Evolutionary conservation across 2,329 filamentous ascomycete species (phyloP), one percentile per base, ranked within the genome.

Genomic region (Volutella citrinella): DNA sequence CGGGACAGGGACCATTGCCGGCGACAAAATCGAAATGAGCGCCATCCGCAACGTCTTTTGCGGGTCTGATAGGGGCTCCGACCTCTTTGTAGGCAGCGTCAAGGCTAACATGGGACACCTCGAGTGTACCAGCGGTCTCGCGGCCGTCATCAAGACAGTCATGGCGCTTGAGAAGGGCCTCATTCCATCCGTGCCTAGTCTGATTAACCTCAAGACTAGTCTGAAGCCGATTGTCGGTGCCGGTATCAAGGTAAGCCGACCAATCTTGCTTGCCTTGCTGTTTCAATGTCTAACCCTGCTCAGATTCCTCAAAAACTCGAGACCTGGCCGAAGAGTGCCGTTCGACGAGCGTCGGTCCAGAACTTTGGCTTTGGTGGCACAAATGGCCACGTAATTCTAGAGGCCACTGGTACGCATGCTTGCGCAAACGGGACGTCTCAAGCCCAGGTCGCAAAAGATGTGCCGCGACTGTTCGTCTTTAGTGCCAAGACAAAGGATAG

Each of bases 301-400:
- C 6, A 42, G 17, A 1, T 22, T 15, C 7, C 22, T 15, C 1
- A 15, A 10, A 27, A 7, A 43, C 5, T 24, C 29, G 6, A 19
- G 36, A 8, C 27, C 9, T 22, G 28, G 31, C 10, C 31, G n/a
- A n/a, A n/a, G n/a, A n/a, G n/a, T n/a, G n/a, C n/a, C n/a, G n/a
- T 29, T 10, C 25, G 36, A 5, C 36, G 42, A 13, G 42, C 37
- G 16, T 42, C 39, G 11, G 33, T 45, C 19, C 38, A 45, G 6
- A 34, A 30, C 8, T 45, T 42, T 5, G 42, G 42, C 15, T 45
- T 39, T 10, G 42, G 42, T 10, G 42, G 42, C 7, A 39, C 42
- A 15, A 45, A 45, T n/a, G 39, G 25, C n/a, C 42, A 45, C 16
- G 39, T 42, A 6, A 45, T 45, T 13, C 13, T 45, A n/a, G 42